These are phyloP conservation scores for Pythium angustatum DNA, from an alignment of 352 stramenopile genomes.

Conservation along the genomic window DNA sequence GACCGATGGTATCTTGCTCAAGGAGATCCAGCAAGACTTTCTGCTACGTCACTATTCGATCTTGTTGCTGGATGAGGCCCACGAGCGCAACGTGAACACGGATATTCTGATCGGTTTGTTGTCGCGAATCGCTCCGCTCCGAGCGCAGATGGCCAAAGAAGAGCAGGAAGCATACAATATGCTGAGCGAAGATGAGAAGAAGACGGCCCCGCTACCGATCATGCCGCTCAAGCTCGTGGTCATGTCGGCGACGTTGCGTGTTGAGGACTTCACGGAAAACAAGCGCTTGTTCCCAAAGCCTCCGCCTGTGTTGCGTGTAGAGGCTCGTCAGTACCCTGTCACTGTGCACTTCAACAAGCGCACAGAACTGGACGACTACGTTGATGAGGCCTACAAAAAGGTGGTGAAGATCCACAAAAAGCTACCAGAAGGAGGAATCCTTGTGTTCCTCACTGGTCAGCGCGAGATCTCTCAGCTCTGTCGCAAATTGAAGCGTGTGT, in stretches of 20 bases:
- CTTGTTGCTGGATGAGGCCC: conserved; percentile 93
- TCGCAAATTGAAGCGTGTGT: conserved; percentile 60
- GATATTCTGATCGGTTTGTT: conserved; percentile 97
- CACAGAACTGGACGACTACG: conserved; percentile 98
- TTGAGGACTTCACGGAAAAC: conserved; percentile 97
- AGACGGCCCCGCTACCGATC: conserved; percentile 54
- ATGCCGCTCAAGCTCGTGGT: conserved; percentile 87
- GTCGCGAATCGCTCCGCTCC: conserved; percentile 92
- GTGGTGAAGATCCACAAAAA: conserved; percentile 97
- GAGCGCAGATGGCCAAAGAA: conserved; percentile 84
- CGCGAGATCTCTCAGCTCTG: conserved; percentile 94
- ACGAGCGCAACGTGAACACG: conserved; percentile 97
- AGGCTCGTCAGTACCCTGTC: conserved; percentile 95
- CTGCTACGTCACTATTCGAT: conserved; percentile 80
- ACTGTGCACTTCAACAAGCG: conserved; percentile 98
- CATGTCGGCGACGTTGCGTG: conserved; percentile 98
- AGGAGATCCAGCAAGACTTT: conserved; percentile 93
- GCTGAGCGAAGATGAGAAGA: conserved; percentile 45
- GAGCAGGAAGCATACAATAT: conserved; percentile 57
- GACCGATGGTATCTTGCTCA: conserved; percentile 99
- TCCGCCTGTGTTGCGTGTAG: conserved; percentile 93
- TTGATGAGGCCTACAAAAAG: conserved; percentile 95
- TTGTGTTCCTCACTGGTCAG: conserved; percentile 66
- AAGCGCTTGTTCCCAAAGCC: conserved; percentile 89
- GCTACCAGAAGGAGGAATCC: conserved; percentile 95